Base-by-base conservation (phyloP, 352 stramenopile species). In the Globisporangium parvum region DNA sequence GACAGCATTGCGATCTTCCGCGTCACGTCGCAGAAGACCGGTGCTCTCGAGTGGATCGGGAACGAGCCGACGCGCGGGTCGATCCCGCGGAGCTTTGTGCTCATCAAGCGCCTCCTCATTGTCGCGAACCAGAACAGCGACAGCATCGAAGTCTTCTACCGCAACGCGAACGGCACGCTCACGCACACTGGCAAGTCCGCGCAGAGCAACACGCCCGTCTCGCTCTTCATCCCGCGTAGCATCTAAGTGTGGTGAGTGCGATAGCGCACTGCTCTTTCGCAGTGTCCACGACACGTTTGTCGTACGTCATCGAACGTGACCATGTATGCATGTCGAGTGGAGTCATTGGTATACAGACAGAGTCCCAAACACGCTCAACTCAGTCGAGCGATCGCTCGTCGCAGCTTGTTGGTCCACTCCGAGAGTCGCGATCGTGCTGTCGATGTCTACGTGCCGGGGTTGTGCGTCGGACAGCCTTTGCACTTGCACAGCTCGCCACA, bases 401-500 rank as follows among this genome's bases (percentile, higher is more conserved):
- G n/a, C n/a, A n/a, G 28, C 28, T 33, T 6, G 28, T 6, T 33
- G 2, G 28, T 33, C 6, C 28, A 33, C 28, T 33, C 28, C n/a
- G n/a, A n/a, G n/a, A n/a, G n/a, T n/a, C n/a, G n/a, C n/a, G n/a
- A n/a, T n/a, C n/a, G n/a, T n/a, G n/a, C n/a, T n/a, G n/a, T n/a
- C n/a, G n/a, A n/a, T n/a, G n/a, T n/a, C 48, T 57, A 71, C 2
- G 55, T 55, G 6, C n/a, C 31, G 47, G 83, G 83, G 47, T 93
- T 91, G 60, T 93, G 83, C 56, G 83, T 59, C 21, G 83, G 81
- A 63, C 84, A 94, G 15, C 84, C 84, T 20, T 61, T 67, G 57
- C 81, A 94, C 48, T 88, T 87, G 56, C 84, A 94, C 35, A 65
- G 70, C 58, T 91, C 81, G 9, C n/a, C n/a, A n/a, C n/a, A n/a